Conservation (phyloP, 108 stramenopile genomes). For the Cyclostephanos tholiformis region DNA sequence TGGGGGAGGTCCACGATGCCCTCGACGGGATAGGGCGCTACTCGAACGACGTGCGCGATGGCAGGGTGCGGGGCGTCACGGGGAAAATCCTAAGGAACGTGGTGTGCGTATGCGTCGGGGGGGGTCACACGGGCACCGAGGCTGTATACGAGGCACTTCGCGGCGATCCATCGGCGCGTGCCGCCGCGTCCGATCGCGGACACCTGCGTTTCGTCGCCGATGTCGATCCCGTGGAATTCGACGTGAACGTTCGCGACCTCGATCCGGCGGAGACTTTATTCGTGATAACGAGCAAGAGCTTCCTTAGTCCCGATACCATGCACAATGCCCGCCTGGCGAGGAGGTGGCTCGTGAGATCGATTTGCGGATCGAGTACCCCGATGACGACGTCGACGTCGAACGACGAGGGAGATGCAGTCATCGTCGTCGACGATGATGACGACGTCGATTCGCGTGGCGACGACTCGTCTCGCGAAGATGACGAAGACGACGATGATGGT, state of each 20-base stretch:
- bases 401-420: background rate
- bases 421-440: background rate
- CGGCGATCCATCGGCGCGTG: constrained; percentile 46
- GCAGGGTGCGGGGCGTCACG: constrained; percentile 76
- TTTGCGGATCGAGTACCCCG: background rate
- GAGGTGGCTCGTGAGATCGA: constrained; percentile 73
- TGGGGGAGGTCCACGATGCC: constrained; percentile 74
- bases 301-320: constrained; percentile 88
- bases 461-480: too few species aligned
- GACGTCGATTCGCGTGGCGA: too few species aligned
- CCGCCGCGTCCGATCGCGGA: constrained; percentile 23
- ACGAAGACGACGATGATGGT: background rate
- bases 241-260: constrained; percentile 67
- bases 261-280: constrained; percentile 73
- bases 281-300: constrained; percentile 83
- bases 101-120: constrained; percentile 92
- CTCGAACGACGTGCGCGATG: constrained; percentile 74
- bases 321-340: constrained; percentile 77
- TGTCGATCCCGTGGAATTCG: constrained; percentile 97
- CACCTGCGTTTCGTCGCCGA: constrained; percentile 92
- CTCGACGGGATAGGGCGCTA: constrained; percentile 75
- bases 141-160: constrained; percentile 93
- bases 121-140: constrained; percentile 85
- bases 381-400: too few species aligned
- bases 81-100: constrained; percentile 86